These are phyloP conservation scores for Ammopiptanthus mongolicus DNA, from an alignment of 306 rosid species.

Conservation along the genomic window DNA sequence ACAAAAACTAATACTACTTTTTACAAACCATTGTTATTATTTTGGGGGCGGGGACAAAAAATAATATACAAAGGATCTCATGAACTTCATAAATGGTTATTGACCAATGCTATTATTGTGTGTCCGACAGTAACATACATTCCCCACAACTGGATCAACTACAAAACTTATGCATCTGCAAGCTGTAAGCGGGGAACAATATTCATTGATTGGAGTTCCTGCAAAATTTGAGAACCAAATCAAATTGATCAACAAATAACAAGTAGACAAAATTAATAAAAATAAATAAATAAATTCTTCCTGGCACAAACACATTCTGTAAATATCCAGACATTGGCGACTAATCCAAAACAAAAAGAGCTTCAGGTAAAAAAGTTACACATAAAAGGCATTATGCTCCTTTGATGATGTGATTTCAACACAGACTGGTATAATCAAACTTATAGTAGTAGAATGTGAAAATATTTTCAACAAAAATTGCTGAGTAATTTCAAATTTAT, in stretches of 20 bases:
- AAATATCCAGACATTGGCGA: neutral
- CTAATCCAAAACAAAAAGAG: neutral
- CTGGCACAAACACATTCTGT: neutral
- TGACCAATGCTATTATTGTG: neutral
- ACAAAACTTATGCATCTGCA: conserved; percentile 46
- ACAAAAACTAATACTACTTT: neutral
- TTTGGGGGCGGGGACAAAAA: neutral
- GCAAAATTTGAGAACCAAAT: conserved; percentile 27
- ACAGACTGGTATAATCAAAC: neutral
- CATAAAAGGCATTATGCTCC: neutral
- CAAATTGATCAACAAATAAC: neutral
- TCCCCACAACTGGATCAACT: neutral
- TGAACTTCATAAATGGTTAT: neutral
- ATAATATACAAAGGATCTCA: neutral
- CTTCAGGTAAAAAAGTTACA: neutral
- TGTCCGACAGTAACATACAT: neutral
- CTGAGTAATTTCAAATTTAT: neutral
- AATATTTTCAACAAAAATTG: neutral
- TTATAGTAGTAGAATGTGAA: neutral
- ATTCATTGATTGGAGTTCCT: conserved; percentile 96
- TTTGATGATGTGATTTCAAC: neutral
- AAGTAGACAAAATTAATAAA: neutral
- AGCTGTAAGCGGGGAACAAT: conserved; percentile 78
- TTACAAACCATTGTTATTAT: neutral
- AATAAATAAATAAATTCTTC: neutral